These are phyloP conservation scores for Arabis hirsuta DNA, from an alignment of 345 rosid genomes.

Conservation along the genomic window DNA sequence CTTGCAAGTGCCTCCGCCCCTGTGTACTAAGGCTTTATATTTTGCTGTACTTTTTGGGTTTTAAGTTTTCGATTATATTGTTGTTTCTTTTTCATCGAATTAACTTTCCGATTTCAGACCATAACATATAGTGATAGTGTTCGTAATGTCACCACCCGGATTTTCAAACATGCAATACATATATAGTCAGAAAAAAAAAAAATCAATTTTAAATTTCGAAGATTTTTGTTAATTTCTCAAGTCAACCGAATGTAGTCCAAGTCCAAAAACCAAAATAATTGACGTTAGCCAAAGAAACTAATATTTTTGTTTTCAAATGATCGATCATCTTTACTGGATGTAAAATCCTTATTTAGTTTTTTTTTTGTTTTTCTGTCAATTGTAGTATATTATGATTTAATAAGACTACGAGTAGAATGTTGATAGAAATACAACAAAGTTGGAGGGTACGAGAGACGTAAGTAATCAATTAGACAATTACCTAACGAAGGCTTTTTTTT, in stretches of 20 bases:
- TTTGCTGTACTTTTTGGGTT: too few relatives aligned
- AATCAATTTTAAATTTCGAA: too few relatives aligned
- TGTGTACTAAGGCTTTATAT: too few relatives aligned
- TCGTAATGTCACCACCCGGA: too few relatives aligned
- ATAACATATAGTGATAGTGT: too few relatives aligned
- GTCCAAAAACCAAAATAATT: too few relatives aligned
- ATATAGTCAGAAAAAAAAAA: too few relatives aligned
- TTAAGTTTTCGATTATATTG: neutral
- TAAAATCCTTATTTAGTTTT: neutral
- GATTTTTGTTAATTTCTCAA: too few relatives aligned
- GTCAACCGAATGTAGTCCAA: too few relatives aligned
- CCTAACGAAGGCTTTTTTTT: conserved; percentile 17
- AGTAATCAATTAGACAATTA: neutral
- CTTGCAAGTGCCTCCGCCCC: too few relatives aligned
- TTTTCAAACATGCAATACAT: too few relatives aligned
- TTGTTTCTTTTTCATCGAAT: neutral
- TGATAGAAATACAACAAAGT: conserved; percentile 34
- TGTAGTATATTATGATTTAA: conserved; percentile 21
- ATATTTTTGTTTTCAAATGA: neutral
- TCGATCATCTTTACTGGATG: conserved; percentile 8
- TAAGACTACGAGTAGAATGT: conserved; percentile 13
- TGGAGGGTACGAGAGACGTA: conserved; percentile 10
- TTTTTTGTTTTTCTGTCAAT: conserved; percentile 1
- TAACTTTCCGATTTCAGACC: neutral
- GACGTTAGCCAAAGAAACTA: too few relatives aligned